These are phyloP conservation scores for Lactarius pseudohatsudake DNA, from an alignment of 768 basidiomycete genomes.

Conservation along the genomic window DNA sequence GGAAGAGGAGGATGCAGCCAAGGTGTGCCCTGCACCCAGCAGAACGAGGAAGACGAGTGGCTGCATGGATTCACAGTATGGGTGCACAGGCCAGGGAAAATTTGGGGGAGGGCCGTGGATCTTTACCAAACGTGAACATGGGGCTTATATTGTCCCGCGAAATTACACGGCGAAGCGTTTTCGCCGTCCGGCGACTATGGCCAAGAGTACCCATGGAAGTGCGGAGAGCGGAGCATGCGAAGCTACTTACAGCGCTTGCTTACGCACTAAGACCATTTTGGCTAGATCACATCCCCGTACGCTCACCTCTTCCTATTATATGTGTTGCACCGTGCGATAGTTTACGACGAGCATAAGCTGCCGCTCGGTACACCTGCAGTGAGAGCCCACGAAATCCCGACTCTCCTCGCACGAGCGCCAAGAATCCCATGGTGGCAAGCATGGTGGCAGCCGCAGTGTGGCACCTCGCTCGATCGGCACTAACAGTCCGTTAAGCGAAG, in stretches of 20 bases:
- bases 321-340: neutral
- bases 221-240: neutral
- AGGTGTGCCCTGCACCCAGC: conserved; percentile 8
- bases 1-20: conserved; percentile 4
- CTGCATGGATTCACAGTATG: neutral
- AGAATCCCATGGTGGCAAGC: neutral
- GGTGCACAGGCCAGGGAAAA: neutral
- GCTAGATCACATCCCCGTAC: neutral
- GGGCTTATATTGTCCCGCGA: neutral
- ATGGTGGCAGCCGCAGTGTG: too few relatives aligned
- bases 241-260: neutral
- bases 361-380: neutral
- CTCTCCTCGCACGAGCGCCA: neutral
- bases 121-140: neutral
- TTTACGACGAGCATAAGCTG: neutral
- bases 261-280: neutral
- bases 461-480: neutral
- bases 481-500: neutral
- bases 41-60: neutral
- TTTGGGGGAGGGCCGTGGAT: neutral
- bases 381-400: neutral
- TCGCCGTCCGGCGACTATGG: neutral
- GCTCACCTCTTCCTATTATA: too few relatives aligned
- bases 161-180: neutral
- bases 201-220: neutral